Percentiles rank a stretch among this genome's conserved stretches.
Conservation (phyloP, 257 asterid genomes). For the Linaria vulgaris region DNA sequence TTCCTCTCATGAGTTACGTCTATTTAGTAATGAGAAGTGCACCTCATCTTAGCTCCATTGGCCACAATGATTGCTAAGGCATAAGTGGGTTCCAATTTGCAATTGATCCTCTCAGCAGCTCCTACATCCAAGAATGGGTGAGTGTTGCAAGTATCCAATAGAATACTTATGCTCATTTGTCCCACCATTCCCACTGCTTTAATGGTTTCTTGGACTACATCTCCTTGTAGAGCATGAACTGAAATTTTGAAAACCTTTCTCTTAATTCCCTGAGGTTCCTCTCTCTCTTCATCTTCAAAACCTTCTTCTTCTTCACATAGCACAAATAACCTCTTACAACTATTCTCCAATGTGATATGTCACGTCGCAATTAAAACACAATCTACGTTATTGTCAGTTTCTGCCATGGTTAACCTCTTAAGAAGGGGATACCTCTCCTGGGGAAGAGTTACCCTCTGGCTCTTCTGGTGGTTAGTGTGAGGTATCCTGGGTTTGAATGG, state of each 20-base stretch:
- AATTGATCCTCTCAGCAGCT: not conserved
- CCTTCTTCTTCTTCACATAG: too few relatives aligned
- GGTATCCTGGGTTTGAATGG: not conserved
- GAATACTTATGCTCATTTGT: not conserved
- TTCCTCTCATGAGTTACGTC: too few relatives aligned
- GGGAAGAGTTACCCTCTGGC: too few relatives aligned
- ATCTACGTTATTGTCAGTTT: not conserved
- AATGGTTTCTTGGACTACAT: not conserved
- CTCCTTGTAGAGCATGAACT: not conserved
- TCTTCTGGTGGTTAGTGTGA: not conserved
- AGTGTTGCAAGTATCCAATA: not conserved
- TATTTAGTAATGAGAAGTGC: too few relatives aligned
- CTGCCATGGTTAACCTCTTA: not conserved
- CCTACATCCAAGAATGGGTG: not conserved
- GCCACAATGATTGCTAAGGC: not conserved
- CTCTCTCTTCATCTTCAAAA: not conserved
- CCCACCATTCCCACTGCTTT: not conserved
- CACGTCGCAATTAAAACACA: constrained; percentile 1
- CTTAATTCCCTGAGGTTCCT: too few relatives aligned
- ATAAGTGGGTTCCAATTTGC: not conserved
- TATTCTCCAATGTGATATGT: not conserved
- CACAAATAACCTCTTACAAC: not conserved
- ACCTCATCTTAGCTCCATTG: not conserved
- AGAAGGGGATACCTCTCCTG: not conserved
- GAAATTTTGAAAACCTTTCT: not conserved